Conservation (phyloP, 2,329 filamentous ascomycete species). For the Metarhizium sp. region DNA sequence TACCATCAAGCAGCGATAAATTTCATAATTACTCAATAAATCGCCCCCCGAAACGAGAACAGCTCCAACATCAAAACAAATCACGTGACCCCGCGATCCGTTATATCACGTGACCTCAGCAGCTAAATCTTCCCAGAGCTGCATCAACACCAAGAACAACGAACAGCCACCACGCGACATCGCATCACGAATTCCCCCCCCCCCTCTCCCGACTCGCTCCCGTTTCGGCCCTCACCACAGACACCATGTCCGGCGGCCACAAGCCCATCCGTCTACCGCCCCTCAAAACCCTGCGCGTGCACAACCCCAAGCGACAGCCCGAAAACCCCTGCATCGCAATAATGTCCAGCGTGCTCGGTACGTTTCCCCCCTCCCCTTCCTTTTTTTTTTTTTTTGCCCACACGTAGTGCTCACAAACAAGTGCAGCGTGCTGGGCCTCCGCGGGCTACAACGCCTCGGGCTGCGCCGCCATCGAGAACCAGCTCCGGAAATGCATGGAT, state of each 20-base stretch:
- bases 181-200: no score
- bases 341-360: slow-evolving; percentile 50
- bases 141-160: no score
- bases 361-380: slow-evolving; percentile 12
- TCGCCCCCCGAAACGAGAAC: no score
- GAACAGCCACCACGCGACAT: no score
- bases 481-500: slow-evolving; percentile 70
- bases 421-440: slow-evolving; percentile 73
- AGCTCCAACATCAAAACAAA: no score
- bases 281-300: slow-evolving; percentile 43
- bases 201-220: no score
- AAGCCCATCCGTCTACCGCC: slow-evolving; percentile 50
- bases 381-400: no score
- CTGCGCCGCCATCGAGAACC: slow-evolving; percentile 49
- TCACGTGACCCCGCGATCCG: no score
- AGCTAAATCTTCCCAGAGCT: no score
- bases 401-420: neutral
- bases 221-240: neutral
- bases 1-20: no score
- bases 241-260: slow-evolving; percentile 32
- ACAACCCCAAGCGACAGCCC: slow-evolving; percentile 38
- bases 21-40: no score
- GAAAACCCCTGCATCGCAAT: slow-evolving; percentile 44
- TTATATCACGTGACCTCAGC: no score
- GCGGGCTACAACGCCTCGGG: slow-evolving; percentile 56